phyloP scores from a whole-genome alignment of 768 basidiomycete genomes.

The Jaapia argillacea region DNA sequence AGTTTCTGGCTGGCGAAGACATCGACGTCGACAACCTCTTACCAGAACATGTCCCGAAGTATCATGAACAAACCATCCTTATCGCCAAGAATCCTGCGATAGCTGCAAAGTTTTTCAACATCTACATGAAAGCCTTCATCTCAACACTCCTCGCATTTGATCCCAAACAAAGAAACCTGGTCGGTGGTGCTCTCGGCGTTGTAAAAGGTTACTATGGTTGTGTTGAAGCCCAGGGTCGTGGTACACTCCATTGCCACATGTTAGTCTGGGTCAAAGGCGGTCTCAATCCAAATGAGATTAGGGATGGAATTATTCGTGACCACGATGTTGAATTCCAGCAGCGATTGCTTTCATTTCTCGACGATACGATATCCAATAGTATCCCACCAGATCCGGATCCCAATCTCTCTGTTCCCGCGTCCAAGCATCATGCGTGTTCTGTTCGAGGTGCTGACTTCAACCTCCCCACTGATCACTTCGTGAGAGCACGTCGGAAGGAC shows the following conservation, averaged over 20 bases:
- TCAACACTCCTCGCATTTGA: slow-evolving; percentile 16
- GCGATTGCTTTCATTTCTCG: slow-evolving; percentile 13
- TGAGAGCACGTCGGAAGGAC: no score
- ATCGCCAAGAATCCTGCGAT: slow-evolving; percentile 30
- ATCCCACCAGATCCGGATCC: no score
- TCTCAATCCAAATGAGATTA: slow-evolving; percentile 21
- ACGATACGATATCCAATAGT: no score
- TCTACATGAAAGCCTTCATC: slow-evolving; percentile 27
- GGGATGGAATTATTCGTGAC: slow-evolving; percentile 3
- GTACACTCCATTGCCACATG: slow-evolving; percentile 31
- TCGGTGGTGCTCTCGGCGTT: slow-evolving; percentile 23
- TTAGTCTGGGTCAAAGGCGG: slow-evolving; percentile 27
- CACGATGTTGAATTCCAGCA: slow-evolving; percentile 12
- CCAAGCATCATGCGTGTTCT: no score
- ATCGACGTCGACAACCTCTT: slow-evolving; percentile 24
- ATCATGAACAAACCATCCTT: slow-evolving; percentile 20
- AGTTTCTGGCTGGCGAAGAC: slow-evolving; percentile 25
- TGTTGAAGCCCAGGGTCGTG: slow-evolving; percentile 28
- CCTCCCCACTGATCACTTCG: no score
- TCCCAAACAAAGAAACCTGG: not conserved
- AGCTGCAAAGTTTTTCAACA: slow-evolving; percentile 32
- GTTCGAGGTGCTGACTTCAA: no score
- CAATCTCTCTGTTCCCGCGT: no score
- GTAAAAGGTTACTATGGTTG: slow-evolving; percentile 28
- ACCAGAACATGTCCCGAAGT: slow-evolving; percentile 17